phyloP scores from a whole-genome alignment of 345 rosid genomes.

The Eucalyptus viminalis region DNA sequence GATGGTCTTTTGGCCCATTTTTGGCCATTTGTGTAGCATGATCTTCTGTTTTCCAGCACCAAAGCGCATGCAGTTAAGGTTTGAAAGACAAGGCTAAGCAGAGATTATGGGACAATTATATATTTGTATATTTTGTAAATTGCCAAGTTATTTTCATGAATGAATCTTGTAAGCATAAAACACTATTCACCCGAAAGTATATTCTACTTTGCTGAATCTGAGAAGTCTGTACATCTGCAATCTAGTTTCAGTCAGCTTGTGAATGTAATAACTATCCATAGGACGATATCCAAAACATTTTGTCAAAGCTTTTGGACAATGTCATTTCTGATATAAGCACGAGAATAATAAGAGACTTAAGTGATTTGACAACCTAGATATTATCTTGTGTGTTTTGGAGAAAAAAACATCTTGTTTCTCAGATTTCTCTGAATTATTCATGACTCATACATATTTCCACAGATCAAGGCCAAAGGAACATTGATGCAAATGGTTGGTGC shows the following conservation, averaged over 20 bases:
- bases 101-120: neutral
- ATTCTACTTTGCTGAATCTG: neutral
- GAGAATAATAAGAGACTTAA: neutral
- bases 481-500: constrained; percentile 91
- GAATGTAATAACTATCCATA: neutral
- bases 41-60: neutral
- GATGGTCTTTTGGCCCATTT: neutral
- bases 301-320: neutral
- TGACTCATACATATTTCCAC: neutral
- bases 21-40: neutral
- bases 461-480: constrained; percentile 64
- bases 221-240: neutral
- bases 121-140: neutral
- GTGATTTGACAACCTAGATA: neutral
- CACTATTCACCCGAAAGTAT: neutral
- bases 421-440: neutral
- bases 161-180: neutral
- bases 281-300: neutral
- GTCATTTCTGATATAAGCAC: neutral
- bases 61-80: neutral
- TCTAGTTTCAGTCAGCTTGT: neutral
- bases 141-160: neutral
- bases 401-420: neutral
- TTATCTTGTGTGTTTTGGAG: neutral
- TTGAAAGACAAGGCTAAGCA: neutral